A percentile compares a stretch with the other conserved stretches of the same genome.
Evolutionary conservation across 176 grass and related monocot genomes (phyloP).

Genomic region (Avena insularis): DNA sequence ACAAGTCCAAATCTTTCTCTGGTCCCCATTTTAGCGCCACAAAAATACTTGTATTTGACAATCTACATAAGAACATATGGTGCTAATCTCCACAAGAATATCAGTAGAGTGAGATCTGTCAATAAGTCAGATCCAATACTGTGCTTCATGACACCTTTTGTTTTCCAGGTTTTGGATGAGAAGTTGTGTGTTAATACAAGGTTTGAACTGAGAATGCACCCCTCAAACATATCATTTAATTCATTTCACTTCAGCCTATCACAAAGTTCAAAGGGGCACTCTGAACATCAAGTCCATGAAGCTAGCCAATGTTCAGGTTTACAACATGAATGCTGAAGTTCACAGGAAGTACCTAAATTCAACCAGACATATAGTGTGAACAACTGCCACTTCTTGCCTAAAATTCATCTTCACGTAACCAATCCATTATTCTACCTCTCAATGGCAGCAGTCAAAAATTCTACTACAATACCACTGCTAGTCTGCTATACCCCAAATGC

Average conservation of each 20-base stretch:
- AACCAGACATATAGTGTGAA: background rate
- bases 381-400: background rate
- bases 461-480: background rate
- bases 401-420: constrained; percentile 4
- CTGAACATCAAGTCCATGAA: constrained; percentile 8
- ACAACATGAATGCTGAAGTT: background rate
- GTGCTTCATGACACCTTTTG: too few species aligned
- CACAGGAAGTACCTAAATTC: background rate
- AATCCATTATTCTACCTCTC: background rate
- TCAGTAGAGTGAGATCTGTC: background rate
- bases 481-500: background rate
- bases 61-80: background rate
- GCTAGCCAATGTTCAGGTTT: background rate
- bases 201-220: background rate
- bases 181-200: background rate
- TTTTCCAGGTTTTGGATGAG: background rate
- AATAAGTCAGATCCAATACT: constrained; percentile 22
- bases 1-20: background rate
- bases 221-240: background rate
- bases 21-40: background rate
- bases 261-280: background rate
- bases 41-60: background rate
- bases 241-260: background rate
- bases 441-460: constrained; percentile 1
- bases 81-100: background rate